Conservation (phyloP, 306 rosid genomes). For the Malus orientalis region DNA sequence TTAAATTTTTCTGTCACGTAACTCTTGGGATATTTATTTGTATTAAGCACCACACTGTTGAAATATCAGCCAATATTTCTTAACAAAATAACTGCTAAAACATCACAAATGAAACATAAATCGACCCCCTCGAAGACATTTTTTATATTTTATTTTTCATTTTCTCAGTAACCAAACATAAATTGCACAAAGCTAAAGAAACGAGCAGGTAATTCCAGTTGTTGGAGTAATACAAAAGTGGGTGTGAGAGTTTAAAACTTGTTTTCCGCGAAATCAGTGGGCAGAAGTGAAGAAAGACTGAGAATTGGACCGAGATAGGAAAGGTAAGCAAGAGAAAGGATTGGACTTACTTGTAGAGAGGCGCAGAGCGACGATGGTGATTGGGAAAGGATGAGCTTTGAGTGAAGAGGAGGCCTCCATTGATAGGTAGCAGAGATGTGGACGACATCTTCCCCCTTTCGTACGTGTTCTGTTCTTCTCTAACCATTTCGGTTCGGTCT, state of each 20-base stretch:
- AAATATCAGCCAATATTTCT: neutral
- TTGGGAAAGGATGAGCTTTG: constrained; percentile 12
- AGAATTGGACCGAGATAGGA: neutral
- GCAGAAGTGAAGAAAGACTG: neutral
- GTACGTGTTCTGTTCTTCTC: neutral
- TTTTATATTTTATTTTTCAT: neutral
- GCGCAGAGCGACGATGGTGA: constrained; percentile 16
- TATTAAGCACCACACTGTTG: neutral
- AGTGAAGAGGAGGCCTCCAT: constrained; percentile 16
- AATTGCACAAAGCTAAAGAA: neutral
- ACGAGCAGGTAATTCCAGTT: neutral
- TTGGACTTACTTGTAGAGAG: constrained; percentile 18
- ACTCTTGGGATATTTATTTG: neutral
- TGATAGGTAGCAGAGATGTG: constrained; percentile 32
- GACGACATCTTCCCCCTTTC: constrained; percentile 36
- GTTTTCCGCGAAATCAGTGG: neutral
- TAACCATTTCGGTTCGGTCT: neutral
- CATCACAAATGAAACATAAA: neutral
- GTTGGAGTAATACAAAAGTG: neutral
- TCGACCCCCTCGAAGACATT: neutral
- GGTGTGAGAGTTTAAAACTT: neutral
- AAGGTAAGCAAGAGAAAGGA: neutral
- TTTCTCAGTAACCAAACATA: neutral
- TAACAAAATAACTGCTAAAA: neutral
- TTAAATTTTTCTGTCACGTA: no score